Percentiles rank a stretch among this genome's conserved stretches.
phyloP scores from a whole-genome alignment of 176 grass and related monocot species.

The Avena eriantha region DNA sequence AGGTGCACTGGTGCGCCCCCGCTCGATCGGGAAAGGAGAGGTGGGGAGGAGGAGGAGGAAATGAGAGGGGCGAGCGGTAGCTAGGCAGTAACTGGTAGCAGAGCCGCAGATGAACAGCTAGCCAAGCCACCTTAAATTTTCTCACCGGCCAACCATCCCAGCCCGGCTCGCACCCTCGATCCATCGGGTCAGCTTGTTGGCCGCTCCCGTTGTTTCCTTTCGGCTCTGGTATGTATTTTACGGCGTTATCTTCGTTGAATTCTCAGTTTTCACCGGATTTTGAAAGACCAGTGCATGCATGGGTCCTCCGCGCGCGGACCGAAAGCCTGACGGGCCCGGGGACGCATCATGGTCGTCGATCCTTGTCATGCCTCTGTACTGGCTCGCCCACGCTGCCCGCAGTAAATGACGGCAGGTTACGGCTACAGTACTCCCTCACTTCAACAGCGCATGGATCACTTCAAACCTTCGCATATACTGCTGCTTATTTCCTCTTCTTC shows the following conservation, averaged over 20 bases:
- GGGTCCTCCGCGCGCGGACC: neutral
- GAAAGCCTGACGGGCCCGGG: neutral
- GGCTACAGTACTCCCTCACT: neutral
- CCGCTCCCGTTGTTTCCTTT: neutral
- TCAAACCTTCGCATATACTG: neutral
- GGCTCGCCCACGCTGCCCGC: neutral
- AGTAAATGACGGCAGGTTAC: slow-evolving; percentile 26
- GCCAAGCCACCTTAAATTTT: slow-evolving; percentile 35
- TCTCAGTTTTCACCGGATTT: neutral
- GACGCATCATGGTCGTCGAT: neutral
- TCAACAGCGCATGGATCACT: neutral
- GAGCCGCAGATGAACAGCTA: slow-evolving; percentile 28
- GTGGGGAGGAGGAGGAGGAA: neutral
- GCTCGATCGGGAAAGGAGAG: neutral
- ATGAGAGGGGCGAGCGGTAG: neutral
- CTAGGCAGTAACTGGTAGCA: neutral
- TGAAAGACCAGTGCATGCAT: neutral
- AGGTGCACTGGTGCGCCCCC: neutral
- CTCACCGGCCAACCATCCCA: neutral
- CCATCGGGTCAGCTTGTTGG: neutral
- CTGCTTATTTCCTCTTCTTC: too few species aligned
- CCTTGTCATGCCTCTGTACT: neutral
- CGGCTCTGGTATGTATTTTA: neutral
- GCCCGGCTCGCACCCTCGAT: neutral
- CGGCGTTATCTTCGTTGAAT: neutral